phyloP scores from a whole-genome alignment of 2,329 filamentous ascomycete species.

The Penicillium sp. region DNA sequence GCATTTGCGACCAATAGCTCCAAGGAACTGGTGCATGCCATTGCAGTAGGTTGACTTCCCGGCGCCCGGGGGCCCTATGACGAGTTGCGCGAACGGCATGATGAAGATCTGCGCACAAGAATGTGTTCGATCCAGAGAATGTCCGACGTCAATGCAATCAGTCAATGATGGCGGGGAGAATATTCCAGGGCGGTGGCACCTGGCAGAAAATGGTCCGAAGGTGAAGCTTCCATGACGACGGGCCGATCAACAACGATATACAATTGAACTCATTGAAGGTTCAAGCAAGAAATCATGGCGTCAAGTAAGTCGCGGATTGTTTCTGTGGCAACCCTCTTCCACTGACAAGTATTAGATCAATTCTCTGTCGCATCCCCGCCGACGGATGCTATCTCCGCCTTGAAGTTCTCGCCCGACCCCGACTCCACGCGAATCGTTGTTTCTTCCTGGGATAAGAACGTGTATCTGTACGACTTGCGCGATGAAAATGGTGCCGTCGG shows the following conservation, averaged over 20 bases:
- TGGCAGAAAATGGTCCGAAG: no score
- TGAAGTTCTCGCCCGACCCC: conserved; percentile 74
- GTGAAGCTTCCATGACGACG: no score
- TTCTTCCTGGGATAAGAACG: conserved; percentile 85
- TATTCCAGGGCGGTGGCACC: no score
- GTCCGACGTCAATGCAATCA: no score
- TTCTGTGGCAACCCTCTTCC: no score
- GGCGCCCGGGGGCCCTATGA: conserved; percentile 83
- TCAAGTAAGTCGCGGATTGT: conserved; percentile 1
- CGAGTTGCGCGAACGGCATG: conserved; percentile 63
- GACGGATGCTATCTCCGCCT: conserved; percentile 73
- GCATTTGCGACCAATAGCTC: conserved; percentile 86
- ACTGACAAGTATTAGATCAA: no score
- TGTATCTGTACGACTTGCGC: conserved; percentile 76
- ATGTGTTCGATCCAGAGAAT: no score
- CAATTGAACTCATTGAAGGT: no score
- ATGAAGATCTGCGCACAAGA: no score
- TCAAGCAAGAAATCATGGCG: no score
- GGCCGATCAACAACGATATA: no score
- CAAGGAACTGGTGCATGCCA: conserved; percentile 98
- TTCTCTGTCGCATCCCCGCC: conserved; percentile 76
- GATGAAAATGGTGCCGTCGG: conserved; percentile 47
- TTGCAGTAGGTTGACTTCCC: conserved; percentile 98
- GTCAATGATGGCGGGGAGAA: no score
- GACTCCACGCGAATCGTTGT: conserved; percentile 70